Evolutionary conservation across 1,284 basidiomycete species (phyloP).

Genomic region (Cystobasidium sp.): DNA sequence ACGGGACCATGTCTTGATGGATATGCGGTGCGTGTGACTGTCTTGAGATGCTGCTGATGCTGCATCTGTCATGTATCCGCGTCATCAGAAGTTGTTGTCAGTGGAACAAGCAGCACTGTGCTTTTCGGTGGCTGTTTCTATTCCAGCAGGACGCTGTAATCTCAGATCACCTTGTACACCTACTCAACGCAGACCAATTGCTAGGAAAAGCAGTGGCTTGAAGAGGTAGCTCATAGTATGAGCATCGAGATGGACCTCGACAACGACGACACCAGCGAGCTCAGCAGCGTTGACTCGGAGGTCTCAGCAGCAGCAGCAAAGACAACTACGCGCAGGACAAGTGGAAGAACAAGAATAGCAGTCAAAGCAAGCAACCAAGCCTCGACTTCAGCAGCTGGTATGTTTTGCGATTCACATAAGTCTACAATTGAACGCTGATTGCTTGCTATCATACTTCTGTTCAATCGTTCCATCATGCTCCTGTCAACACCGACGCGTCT

Average conservation of each 20-base stretch:
- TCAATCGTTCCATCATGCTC: not conserved
- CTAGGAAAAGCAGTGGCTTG: too few relatives aligned
- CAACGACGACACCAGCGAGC: constrained; percentile 20
- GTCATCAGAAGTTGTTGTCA: not conserved
- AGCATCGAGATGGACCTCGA: constrained; percentile 34
- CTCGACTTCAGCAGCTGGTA: not conserved
- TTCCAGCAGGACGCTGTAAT: not conserved
- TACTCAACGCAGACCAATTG: too few relatives aligned
- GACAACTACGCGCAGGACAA: constrained; percentile 24
- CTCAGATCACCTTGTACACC: too few relatives aligned
- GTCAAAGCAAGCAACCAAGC: not conserved
- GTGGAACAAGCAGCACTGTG: not conserved
- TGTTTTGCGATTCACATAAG: not conserved
- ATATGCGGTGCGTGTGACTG: not conserved
- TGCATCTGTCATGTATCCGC: constrained; percentile 29
- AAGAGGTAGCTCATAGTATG: not conserved
- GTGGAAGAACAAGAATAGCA: not conserved
- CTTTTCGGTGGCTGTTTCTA: not conserved
- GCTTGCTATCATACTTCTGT: not conserved
- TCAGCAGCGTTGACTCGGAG: constrained; percentile 25
- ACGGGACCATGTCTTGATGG: constrained; percentile 11
- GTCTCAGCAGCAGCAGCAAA: not conserved
- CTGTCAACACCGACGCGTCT: constrained; percentile 24
- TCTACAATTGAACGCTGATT: not conserved
- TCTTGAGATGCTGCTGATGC: constrained; percentile 4